Evolutionary conservation across 176 grass and related monocot genomes (phyloP).

Genomic region (Olyra latifolia): DNA sequence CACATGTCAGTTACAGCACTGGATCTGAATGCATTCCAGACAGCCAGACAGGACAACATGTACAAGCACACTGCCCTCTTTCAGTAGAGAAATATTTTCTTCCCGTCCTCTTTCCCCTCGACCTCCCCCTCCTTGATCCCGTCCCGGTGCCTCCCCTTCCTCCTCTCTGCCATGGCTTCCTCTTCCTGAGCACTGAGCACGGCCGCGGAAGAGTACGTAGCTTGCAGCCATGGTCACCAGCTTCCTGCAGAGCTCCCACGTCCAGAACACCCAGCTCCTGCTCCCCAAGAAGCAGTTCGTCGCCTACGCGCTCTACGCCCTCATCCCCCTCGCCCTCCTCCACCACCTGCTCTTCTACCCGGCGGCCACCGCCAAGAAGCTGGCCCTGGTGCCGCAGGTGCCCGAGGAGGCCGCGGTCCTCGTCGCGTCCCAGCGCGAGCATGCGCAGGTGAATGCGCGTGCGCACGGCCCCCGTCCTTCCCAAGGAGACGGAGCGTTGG

Average conservation of each 20-base stretch:
- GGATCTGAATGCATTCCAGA: too few species aligned
- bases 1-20: too few species aligned
- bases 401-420: neutral
- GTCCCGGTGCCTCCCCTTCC: too few species aligned
- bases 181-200: conserved; percentile 12
- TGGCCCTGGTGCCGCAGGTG: neutral
- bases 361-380: neutral
- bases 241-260: conserved; percentile 32
- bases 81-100: neutral
- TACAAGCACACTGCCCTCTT: too few species aligned
- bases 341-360: conserved; percentile 63
- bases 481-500: neutral
- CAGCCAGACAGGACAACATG: too few species aligned
- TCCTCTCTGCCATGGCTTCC: neutral
- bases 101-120: too few species aligned
- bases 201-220: neutral
- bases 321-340: conserved; percentile 62
- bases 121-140: neutral
- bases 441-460: neutral
- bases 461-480: neutral
- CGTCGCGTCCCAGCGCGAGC: neutral
- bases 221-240: conserved; percentile 39
- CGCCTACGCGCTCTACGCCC: conserved; percentile 48
- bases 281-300: conserved; percentile 46
- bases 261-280: conserved; percentile 16